Evolutionary conservation across 768 basidiomycete species (phyloP).

Genomic region (Boletus barrowsii): DNA sequence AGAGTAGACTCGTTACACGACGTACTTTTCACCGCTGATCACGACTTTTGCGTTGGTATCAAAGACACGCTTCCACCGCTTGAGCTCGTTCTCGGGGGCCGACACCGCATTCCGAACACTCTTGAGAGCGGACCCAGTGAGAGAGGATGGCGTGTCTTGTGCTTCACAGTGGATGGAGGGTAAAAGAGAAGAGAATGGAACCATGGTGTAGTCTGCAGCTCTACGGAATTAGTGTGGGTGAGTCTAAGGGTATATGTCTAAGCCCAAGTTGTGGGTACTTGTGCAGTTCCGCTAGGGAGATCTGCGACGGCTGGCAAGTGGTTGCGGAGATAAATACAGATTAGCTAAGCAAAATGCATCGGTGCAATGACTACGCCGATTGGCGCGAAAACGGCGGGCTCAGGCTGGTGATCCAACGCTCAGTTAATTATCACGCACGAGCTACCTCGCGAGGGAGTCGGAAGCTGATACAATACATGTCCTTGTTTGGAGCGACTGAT

Average conservation of each 20-base stretch:
- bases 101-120: slow-evolving; percentile 66
- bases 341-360: slow-evolving; percentile 33
- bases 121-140: slow-evolving; percentile 55
- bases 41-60: slow-evolving; percentile 75
- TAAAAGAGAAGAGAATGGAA: slow-evolving; percentile 39
- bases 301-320: not conserved
- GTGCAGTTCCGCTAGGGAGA: slow-evolving; percentile 15
- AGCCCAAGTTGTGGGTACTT: slow-evolving; percentile 14
- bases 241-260: slow-evolving; percentile 35
- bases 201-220: slow-evolving; percentile 31
- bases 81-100: slow-evolving; percentile 78
- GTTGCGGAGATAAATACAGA: slow-evolving; percentile 33
- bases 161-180: slow-evolving; percentile 55
- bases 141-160: slow-evolving; percentile 37
- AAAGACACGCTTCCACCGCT: slow-evolving; percentile 86
- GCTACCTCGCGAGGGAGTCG: slow-evolving; percentile 52
- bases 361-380: not conserved
- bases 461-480: slow-evolving; percentile 98
- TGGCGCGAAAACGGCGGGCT: not conserved
- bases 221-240: slow-evolving; percentile 31
- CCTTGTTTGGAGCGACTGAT: slow-evolving; percentile 92
- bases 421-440: slow-evolving; percentile 20
- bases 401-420: not conserved
- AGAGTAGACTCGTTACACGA: slow-evolving; percentile 18
- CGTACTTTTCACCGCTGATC: slow-evolving; percentile 79